These are phyloP conservation scores for Aciculosporium take DNA, from an alignment of 2,329 filamentous ascomycete species.

Conservation along the genomic window DNA sequence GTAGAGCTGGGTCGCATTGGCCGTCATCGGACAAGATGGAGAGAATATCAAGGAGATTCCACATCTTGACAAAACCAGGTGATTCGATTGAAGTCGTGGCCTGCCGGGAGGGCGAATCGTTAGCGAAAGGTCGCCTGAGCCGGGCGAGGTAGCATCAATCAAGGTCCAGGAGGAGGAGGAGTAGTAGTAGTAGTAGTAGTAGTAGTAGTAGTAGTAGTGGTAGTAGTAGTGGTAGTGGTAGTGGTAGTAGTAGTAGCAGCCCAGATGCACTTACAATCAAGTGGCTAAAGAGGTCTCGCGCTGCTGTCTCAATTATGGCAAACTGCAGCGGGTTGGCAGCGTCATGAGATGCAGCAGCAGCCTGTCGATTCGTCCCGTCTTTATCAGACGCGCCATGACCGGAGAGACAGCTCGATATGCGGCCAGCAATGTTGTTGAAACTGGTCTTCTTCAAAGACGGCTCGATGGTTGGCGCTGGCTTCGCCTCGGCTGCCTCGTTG, in stretches of 20 bases:
- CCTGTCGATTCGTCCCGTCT: conserved; percentile 9
- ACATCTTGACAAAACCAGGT: conserved; percentile 67
- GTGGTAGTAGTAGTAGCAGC: too few relatives aligned
- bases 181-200: too few relatives aligned
- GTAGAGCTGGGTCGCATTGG: conserved; percentile 61
- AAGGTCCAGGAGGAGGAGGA: too few relatives aligned
- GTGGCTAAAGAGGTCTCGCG: conserved; percentile 64
- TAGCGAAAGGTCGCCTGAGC: not conserved
- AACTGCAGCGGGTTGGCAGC: conserved; percentile 35
- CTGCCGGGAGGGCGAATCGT: conserved; percentile 27
- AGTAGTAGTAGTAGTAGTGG: too few relatives aligned
- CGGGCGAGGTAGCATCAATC: not conserved
- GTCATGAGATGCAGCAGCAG: conserved; percentile 26
- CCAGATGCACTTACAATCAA: conserved; percentile 47
- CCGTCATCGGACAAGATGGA: conserved; percentile 74
- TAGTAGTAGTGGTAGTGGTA: too few relatives aligned
- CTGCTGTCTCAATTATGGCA: conserved; percentile 69
- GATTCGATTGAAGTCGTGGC: conserved; percentile 62
- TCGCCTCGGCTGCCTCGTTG: conserved; percentile 41
- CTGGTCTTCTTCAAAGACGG: conserved; percentile 60
- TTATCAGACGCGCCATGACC: conserved; percentile 15
- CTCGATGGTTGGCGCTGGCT: conserved; percentile 50
- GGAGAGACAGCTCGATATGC: conserved; percentile 24
- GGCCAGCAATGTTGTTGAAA: conserved; percentile 34
- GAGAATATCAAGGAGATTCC: conserved; percentile 90